Evolutionary conservation across 192 early-diverging fungal genomes (phyloP).

Genomic region (Neocallimastix lanati): DNA sequence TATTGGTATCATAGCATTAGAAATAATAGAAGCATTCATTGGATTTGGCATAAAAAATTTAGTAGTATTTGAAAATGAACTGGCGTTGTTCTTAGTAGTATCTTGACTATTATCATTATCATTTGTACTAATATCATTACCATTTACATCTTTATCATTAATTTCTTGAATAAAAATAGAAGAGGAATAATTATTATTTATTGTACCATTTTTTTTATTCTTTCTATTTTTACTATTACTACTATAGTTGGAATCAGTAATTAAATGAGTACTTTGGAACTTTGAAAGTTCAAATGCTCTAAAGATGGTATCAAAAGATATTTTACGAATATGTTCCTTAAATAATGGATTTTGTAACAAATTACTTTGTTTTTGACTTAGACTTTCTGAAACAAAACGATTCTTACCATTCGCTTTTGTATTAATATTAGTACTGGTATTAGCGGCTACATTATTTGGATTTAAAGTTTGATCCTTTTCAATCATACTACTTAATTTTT

Average conservation of each 20-base stretch:
- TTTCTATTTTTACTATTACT: background rate
- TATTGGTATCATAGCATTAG: background rate
- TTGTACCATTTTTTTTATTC: too few relatives aligned
- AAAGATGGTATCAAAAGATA: background rate
- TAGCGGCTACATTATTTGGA: background rate
- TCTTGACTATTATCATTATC: background rate
- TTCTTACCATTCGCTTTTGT: too few relatives aligned
- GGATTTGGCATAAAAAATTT: background rate
- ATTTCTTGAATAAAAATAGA: too few relatives aligned
- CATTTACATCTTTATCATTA: too few relatives aligned
- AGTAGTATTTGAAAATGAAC: background rate
- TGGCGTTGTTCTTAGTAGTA: background rate
- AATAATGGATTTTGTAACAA: background rate
- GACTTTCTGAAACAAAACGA: background rate
- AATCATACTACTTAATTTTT: background rate
- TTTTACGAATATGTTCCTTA: background rate
- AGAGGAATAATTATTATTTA: too few relatives aligned
- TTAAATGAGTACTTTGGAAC: background rate
- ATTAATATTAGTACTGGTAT: too few relatives aligned
- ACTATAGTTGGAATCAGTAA: background rate
- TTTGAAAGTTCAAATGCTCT: background rate
- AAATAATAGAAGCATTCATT: background rate
- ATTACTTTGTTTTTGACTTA: background rate
- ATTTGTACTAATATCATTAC: background rate
- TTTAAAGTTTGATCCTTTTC: background rate